These are phyloP conservation scores for Carex littledalei DNA, from an alignment of 176 grass and related monocot genomes.

Conservation along the genomic window DNA sequence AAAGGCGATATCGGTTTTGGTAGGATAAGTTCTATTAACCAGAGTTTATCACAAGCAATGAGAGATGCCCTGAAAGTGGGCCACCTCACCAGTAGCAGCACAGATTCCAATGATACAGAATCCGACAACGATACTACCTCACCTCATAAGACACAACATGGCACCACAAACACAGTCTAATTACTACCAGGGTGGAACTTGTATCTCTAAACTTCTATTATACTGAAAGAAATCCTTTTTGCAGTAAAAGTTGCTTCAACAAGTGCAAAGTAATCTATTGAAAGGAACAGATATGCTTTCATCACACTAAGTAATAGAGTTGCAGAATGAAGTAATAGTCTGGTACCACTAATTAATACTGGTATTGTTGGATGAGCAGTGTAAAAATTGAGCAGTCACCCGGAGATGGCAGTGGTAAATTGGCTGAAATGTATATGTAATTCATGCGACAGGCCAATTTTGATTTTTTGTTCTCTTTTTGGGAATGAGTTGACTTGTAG, in stretches of 20 bases:
- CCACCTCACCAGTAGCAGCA: background rate
- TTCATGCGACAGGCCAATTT: background rate
- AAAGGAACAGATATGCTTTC: background rate
- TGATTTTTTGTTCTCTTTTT: background rate
- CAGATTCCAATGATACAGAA: background rate
- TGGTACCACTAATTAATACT: conserved; percentile 3
- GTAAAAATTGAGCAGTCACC: background rate
- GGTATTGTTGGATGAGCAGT: background rate
- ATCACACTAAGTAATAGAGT: background rate
- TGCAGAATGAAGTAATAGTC: background rate
- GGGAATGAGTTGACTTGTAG: background rate
- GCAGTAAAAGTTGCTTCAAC: background rate
- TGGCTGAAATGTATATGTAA: background rate
- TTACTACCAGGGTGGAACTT: background rate
- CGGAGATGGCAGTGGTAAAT: background rate
- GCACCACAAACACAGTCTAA: background rate
- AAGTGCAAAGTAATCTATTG: background rate
- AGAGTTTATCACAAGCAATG: conserved; percentile 51
- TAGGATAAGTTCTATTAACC: conserved; percentile 50
- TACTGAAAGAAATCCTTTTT: background rate
- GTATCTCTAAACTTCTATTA: background rate
- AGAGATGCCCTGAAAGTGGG: conserved; percentile 54
- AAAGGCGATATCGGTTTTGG: conserved; percentile 50
- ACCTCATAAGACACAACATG: background rate
- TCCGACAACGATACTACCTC: background rate